Base-by-base conservation (phyloP, 2,329 filamentous ascomycete species). In the Stagonosporopsis tanaceti region DNA sequence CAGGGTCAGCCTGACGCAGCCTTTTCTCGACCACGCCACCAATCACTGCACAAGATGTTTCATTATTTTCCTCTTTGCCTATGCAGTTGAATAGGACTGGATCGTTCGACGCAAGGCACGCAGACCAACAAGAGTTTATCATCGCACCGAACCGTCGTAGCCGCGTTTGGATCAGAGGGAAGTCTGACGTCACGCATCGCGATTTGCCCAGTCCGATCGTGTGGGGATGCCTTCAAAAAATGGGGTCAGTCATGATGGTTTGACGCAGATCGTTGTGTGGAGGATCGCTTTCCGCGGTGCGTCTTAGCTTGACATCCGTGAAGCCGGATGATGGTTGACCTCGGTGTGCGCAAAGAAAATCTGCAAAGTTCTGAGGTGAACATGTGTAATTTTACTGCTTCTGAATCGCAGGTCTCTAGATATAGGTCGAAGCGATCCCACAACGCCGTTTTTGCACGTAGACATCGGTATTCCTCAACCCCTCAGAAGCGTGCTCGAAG, bases 1-100 rank as follows among this genome's bases (percentile, higher is more conserved):
- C 54, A 52, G 54, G 54, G 54, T 53, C 54, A 46, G 42, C 20
- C 48, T 25, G 41, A 27, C 15, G 34, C 38, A 30, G 22, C 40
- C 34, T 12, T 41, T 46, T 39, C n/a, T 17, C 22, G 11, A 17
- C 11, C 20, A 17, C 42, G 45, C 27, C 44, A 44, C 54, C 54
- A 57, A 53, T 57, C 48, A 57, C 2, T 32, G 54, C 27, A 20
- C 27, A 8, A 17, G 11, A 34, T 14, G 35, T 2, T 38, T 32
- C 6, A 14, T 24, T 20, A 38, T 35, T 44, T 25, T 47, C 6
- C 6, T n/a, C 30, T 47, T 47, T 47, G 17, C 12, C 12, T 25
- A 32, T 44, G 42, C 38, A 39, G 37, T 51, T 51, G 47, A 46
- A 37, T 12, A 47, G 17, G 53, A 52, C 47, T 42, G 30, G 47